phyloP scores from a whole-genome alignment of 1,284 basidiomycete species.

The Puccinia hordei region DNA sequence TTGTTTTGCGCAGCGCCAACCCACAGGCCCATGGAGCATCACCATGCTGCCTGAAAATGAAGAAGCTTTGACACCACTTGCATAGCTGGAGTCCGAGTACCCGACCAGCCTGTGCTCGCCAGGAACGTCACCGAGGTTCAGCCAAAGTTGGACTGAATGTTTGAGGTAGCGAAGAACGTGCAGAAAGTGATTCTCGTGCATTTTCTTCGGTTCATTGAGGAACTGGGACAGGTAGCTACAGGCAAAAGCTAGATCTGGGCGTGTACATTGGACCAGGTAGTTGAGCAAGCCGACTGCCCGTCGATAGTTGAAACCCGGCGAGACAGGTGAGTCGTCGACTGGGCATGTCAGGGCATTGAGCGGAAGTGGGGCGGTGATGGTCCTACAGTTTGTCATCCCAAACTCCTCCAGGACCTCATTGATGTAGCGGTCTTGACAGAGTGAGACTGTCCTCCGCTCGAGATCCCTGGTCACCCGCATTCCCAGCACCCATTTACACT shows the following conservation, averaged over 20 bases:
- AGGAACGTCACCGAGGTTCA: not conserved
- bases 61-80: not conserved
- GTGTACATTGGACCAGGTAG: conserved; percentile 24
- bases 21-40: not conserved
- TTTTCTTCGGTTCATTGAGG: not conserved
- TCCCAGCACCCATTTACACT: not conserved
- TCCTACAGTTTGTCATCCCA: not conserved
- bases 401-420: not conserved
- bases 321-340: too few relatives aligned
- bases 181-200: not conserved
- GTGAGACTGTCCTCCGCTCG: not conserved
- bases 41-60: not conserved
- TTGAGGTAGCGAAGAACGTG: not conserved
- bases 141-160: not conserved
- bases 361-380: not conserved
- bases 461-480: conserved; percentile 4
- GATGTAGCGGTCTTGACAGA: conserved; percentile 21
- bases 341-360: not conserved
- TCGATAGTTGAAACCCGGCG: too few relatives aligned
- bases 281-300: not conserved
- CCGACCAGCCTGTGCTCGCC: not conserved
- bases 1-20: not conserved
- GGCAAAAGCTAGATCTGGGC: conserved; percentile 5
- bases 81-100: not conserved
- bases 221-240: not conserved